Conservation (phyloP, 495 filamentous ascomycete species). For the Recurvomyces mirabilis region DNA sequence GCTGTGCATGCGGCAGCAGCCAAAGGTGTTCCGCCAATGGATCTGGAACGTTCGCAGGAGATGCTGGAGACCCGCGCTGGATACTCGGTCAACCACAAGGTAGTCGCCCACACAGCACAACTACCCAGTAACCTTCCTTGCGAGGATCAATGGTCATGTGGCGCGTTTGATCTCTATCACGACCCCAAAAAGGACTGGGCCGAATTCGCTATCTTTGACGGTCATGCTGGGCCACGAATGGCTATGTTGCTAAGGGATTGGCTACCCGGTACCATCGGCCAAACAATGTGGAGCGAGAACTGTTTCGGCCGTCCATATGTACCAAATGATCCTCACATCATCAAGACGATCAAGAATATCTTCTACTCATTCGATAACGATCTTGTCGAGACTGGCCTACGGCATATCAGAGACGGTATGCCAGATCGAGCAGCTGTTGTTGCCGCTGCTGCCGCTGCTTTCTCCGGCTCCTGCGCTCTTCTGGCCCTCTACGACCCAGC, state of each 20-base stretch:
- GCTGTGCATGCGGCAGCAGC: background rate
- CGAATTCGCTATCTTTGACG: conserved; percentile 14
- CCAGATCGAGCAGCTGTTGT: background rate
- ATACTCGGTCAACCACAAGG: conserved; percentile 1
- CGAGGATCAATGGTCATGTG: conserved; percentile 5
- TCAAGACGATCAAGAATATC: conserved; percentile 33
- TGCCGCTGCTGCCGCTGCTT: conserved; percentile 9
- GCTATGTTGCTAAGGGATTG: conserved; percentile 1
- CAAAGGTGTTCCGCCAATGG: background rate
- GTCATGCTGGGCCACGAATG: conserved; percentile 14
- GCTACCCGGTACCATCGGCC: conserved; percentile 2
- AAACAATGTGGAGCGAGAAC: background rate
- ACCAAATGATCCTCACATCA: conserved; percentile 12
- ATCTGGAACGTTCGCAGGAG: conserved; percentile 3
- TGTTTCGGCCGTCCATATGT: conserved; percentile 9
- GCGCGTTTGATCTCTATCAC: background rate
- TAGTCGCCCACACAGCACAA: conserved; percentile 7
- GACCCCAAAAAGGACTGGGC: conserved; percentile 10
- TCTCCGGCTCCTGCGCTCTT: conserved; percentile 47
- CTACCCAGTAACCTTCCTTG: conserved; percentile 14
- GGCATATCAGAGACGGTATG: conserved; percentile 32
- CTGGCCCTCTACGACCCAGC: conserved; percentile 43
- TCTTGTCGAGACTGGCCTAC: conserved; percentile 37
- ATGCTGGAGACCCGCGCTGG: conserved; percentile 3
- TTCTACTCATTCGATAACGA: conserved; percentile 41